Evolutionary conservation across 2,329 filamentous ascomycete species (phyloP), one percentile per base, ranked within the genome.

Genomic region (Fusarium tricinctum): DNA sequence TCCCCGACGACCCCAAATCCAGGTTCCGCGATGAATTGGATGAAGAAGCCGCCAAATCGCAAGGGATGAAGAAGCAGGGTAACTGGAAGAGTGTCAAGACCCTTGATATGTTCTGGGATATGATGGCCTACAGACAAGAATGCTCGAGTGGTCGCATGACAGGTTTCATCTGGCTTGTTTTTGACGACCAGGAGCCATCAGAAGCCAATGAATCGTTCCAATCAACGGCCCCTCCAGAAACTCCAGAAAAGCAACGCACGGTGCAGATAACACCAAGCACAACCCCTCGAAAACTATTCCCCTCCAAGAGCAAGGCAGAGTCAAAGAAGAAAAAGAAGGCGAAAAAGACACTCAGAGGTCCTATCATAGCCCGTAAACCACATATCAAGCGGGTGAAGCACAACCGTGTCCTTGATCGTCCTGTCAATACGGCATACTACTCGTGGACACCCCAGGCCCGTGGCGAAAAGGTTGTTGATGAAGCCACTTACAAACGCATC

Each of bases 41-140:
- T 73, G 92, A 95, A 32, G 93, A 97, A 75, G 85, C 92, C 1
- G 85, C 87, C 1, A 87, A 88, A 30, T 83, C 86, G 3, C 80
- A 80, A 7, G 81, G 81, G 54, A 80, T 86, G 69, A 86, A 87
- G 69, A 84, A 82, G 26, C 81, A 82, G 5, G 92, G 92, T 1
- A 85, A 88, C 58, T 99, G 96, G 96, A 92, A 89, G 76, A 94
- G 91, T 62, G 89, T 97, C 23, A 90, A 86, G 76, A 92, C 89
- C 0, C 81, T 99, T 40, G 92, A 94, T n/a, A 90, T 94, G 71
- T 99, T 99, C 75, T 99, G 96, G 96, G 96, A 99, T 66, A 92
- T 97, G 86, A 98, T 99, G 95, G 91, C 94, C 0, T 98, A 92
- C 76, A 86, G 96, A 58, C 96, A 98, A 77, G 96, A 99, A 76